Evolutionary conservation across 148 eudicot genomes (phyloP).

Genomic region (Selenicereus undatus): DNA sequence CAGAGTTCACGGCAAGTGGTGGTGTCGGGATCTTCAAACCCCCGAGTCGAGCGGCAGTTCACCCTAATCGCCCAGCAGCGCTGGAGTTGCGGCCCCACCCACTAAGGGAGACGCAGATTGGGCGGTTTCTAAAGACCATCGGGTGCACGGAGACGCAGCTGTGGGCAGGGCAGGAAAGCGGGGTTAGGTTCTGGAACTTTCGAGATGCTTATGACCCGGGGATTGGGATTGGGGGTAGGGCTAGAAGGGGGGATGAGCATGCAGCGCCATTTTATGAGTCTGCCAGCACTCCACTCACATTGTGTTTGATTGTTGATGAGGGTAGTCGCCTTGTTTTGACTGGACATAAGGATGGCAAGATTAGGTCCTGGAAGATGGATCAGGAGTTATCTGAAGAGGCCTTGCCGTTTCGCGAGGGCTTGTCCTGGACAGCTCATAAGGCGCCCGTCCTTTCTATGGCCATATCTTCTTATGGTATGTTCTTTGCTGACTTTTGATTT

Average conservation of each 20-base stretch:
- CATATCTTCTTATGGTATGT: conserved; percentile 72
- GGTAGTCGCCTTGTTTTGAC: conserved; percentile 85
- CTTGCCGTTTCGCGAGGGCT: conserved; percentile 60
- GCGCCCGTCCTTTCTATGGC: conserved; percentile 72
- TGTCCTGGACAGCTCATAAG: conserved; percentile 81
- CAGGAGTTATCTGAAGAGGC: conserved; percentile 38
- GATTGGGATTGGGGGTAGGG: conserved; percentile 58
- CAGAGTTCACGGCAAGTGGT: conserved; percentile 61
- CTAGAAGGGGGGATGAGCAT: conserved; percentile 81
- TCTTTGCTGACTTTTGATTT: neutral
- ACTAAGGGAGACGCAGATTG: conserved; percentile 85
- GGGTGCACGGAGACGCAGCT: conserved; percentile 75
- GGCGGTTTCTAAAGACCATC: conserved; percentile 70
- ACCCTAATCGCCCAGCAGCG: conserved; percentile 72
- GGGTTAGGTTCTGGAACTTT: conserved; percentile 78
- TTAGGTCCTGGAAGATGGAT: conserved; percentile 94
- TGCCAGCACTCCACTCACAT: conserved; percentile 51
- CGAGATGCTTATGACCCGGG: conserved; percentile 65
- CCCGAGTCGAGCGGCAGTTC: conserved; percentile 69
- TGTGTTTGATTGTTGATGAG: conserved; percentile 66
- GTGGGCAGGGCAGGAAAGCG: conserved; percentile 95
- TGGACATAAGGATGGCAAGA: conserved; percentile 94
- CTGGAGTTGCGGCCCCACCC: conserved; percentile 96
- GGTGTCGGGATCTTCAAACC: conserved; percentile 59
- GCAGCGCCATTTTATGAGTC: conserved; percentile 90